Conservation (phyloP, 1,284 basidiomycete species). For the Thecaphora frezii region DNA sequence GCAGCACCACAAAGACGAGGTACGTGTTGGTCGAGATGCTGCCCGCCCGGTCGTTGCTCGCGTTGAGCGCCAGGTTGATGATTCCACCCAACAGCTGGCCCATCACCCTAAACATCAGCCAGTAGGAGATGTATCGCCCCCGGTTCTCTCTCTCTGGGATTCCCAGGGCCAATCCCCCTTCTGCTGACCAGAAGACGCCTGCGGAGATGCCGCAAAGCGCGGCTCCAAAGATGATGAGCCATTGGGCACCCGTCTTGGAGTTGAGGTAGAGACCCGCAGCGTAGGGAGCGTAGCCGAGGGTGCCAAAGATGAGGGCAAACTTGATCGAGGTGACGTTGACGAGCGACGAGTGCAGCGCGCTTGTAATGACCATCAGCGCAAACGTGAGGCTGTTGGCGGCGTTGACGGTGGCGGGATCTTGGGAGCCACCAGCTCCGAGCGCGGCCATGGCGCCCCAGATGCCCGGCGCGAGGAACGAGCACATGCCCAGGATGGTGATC, state of each 20-base stretch:
- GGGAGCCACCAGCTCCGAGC: constrained; percentile 56
- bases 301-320: constrained; percentile 53
- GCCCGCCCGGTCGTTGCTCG: constrained; percentile 45
- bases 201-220: constrained; percentile 58
- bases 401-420: constrained; percentile 52
- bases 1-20: constrained; percentile 60
- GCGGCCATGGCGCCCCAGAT: constrained; percentile 57
- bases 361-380: constrained; percentile 58
- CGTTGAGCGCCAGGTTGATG: constrained; percentile 60
- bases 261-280: constrained; percentile 57
- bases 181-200: constrained; percentile 54
- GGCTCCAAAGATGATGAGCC: constrained; percentile 60
- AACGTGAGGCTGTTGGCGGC: constrained; percentile 60
- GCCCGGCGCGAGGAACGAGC: constrained; percentile 58
- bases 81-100: constrained; percentile 57
- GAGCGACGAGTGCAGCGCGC: constrained; percentile 33
- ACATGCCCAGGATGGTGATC: constrained; percentile 55
- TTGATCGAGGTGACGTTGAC: constrained; percentile 49
- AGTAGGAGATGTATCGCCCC: constrained; percentile 57
- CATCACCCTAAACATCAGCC: constrained; percentile 56
- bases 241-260: constrained; percentile 41
- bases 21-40: constrained; percentile 57
- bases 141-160: constrained; percentile 55
- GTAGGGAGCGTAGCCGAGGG: constrained; percentile 56
- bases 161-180: constrained; percentile 40